Evolutionary conservation across 2,329 filamentous ascomycete genomes (phyloP).

Genomic region (Epichloe aotearoae): DNA sequence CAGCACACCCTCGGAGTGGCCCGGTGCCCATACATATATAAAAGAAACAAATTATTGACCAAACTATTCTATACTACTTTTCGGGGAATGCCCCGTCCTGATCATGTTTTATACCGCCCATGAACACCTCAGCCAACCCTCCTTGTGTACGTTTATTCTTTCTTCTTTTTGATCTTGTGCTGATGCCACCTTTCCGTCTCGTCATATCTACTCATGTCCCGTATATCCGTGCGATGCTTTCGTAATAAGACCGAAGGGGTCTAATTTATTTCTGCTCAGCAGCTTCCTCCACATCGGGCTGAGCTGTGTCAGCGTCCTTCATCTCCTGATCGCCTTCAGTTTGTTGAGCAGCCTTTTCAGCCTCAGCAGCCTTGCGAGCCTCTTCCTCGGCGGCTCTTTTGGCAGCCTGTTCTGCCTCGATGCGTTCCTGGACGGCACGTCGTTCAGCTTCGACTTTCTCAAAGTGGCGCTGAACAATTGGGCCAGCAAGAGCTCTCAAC

Average conservation of each 20-base stretch:
- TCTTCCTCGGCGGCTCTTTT: slow-evolving; percentile 52
- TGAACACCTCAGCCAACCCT: neutral
- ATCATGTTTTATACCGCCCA: neutral
- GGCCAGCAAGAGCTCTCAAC: slow-evolving; percentile 78
- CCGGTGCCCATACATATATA: no score
- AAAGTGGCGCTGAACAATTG: slow-evolving; percentile 86
- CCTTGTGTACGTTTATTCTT: neutral
- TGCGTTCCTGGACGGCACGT: slow-evolving; percentile 60
- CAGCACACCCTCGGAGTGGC: no score
- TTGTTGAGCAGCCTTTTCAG: slow-evolving; percentile 34
- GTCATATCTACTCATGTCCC: slow-evolving; percentile 9
- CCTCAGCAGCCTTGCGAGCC: slow-evolving; percentile 39
- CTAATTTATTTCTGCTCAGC: slow-evolving; percentile 21
- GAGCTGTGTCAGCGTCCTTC: slow-evolving; percentile 44
- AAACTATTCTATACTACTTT: slow-evolving; percentile 1
- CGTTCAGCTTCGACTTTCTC: slow-evolving; percentile 88
- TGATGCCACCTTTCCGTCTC: neutral
- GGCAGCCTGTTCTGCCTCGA: slow-evolving; percentile 65
- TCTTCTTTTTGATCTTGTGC: neutral
- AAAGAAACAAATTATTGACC: neutral
- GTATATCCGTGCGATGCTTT: neutral
- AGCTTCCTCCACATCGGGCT: slow-evolving; percentile 37
- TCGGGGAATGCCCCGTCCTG: neutral
- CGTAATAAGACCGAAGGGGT: neutral
- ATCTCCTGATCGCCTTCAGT: slow-evolving; percentile 46